Evolutionary conservation across 108 stramenopile genomes (phyloP), one percentile per base, ranked within the genome.

Genomic region (Cyclotella atomus): DNA sequence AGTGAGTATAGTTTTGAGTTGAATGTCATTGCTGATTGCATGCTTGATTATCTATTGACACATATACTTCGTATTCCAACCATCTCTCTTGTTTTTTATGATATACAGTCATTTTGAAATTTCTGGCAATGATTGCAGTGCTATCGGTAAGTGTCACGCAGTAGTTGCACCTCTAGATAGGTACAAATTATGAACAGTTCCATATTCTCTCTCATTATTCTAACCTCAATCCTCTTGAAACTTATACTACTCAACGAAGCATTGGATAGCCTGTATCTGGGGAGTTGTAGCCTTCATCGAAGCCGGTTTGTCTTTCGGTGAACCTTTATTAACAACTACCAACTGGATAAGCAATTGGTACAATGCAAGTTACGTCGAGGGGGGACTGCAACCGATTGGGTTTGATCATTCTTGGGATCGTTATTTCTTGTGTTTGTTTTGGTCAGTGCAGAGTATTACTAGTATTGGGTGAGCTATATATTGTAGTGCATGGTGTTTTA

Each of bases 211-310:
- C n/a, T n/a, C n/a, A n/a, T n/a, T n/a, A n/a, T n/a, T n/a, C n/a
- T n/a, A n/a, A n/a, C n/a, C 38, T 9, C 38, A 41, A 41, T 12
- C 12, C 12, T 12, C 38, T 41, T 41, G 6, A 41, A 9, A 41
- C 38, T 9, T 41, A 6, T 41, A 41, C 38, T 12, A 41, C 38
- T 9, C 38, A 41, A 23, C 24, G 47, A 24, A 68, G 67, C 83
- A 83, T 50, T 83, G 73, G 83, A 54, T 77, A 32, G 83, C 73
- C 19, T 83, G 83, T 68, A 45, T 75, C 10, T 83, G 83, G 83
- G 63, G 80, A 23, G 72, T 65, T 2, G 59, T 83, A 25, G 85
- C 83, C 8, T 81, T 54, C 23, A 0, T 35, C 1, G 56, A 86
- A 47, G 79, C 71, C 2, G 74, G 80, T 3, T 43, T 41, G 12